Conservation (phyloP, 2,329 filamentous ascomycete species). For the Diplodia sapinea region DNA sequence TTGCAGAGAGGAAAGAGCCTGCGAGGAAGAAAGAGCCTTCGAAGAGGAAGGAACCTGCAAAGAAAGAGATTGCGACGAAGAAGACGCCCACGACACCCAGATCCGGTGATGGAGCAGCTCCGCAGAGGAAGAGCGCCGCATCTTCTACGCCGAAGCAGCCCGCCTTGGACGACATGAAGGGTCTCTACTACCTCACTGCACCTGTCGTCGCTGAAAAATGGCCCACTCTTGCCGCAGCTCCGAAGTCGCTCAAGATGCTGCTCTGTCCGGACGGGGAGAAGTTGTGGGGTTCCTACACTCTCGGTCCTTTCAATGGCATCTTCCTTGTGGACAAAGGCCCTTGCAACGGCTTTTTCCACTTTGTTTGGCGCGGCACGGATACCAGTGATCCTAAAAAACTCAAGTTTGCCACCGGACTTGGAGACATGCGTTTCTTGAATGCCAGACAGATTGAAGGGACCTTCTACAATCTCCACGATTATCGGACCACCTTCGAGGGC, state of each 20-base stretch:
- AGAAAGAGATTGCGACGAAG: background rate
- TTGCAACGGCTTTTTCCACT: background rate
- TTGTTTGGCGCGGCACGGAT: conserved; percentile 17
- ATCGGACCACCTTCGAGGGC: background rate
- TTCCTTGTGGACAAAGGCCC: background rate
- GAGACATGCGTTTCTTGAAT: background rate
- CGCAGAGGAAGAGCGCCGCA: background rate
- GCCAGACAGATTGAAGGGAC: background rate
- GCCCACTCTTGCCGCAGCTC: background rate
- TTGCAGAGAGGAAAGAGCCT: background rate
- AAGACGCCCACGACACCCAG: background rate
- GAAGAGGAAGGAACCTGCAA: background rate
- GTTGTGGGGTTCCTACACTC: conserved; percentile 12
- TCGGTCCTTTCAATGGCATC: conserved; percentile 9
- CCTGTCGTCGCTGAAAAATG: background rate
- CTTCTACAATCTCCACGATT: conserved; percentile 13
- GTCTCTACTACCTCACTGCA: background rate
- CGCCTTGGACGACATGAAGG: background rate
- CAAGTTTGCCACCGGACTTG: conserved; percentile 6
- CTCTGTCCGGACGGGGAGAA: conserved; percentile 4
- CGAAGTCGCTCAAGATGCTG: conserved; percentile 1
- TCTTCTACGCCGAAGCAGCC: background rate
- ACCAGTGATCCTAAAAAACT: background rate
- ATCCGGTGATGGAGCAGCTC: background rate
- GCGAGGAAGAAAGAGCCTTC: background rate